phyloP scores from a whole-genome alignment of 1,284 basidiomycete genomes.

The Afroboletus lepidellus region DNA sequence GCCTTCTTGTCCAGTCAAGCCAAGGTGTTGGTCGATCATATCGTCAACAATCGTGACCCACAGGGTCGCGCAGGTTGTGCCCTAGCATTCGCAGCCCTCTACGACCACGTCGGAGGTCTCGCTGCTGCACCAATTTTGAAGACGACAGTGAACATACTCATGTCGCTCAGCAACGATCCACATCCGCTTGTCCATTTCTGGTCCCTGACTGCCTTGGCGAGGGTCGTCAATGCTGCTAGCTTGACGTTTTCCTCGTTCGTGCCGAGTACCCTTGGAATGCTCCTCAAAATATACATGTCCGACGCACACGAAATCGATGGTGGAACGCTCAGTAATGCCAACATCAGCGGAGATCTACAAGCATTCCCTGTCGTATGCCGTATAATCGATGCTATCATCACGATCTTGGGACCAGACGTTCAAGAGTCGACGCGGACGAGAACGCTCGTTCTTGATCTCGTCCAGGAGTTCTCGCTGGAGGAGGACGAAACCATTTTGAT shows the following conservation, averaged over 20 bases:
- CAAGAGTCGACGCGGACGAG: constrained; percentile 85
- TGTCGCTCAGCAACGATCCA: constrained; percentile 94
- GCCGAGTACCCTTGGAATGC: constrained; percentile 84
- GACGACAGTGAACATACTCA: constrained; percentile 93
- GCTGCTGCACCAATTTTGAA: constrained; percentile 93
- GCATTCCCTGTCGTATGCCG: constrained; percentile 90
- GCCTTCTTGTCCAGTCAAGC: constrained; percentile 86
- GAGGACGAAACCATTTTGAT: constrained; percentile 87
- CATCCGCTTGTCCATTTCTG: constrained; percentile 97
- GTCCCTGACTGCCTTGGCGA: constrained; percentile 82
- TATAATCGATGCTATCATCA: constrained; percentile 91
- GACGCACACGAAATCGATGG: constrained; percentile 96
- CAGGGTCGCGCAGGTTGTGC: constrained; percentile 93
- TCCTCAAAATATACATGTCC: constrained; percentile 87
- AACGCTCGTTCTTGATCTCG: constrained; percentile 79
- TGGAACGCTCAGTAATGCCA: constrained; percentile 80
- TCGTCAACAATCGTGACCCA: constrained; percentile 96
- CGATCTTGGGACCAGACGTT: constrained; percentile 93
- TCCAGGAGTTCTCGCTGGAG: constrained; percentile 84
- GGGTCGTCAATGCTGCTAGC: constrained; percentile 91
- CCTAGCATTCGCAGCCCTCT: constrained; percentile 91
- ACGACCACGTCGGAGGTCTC: constrained; percentile 89
- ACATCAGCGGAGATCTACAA: constrained; percentile 87
- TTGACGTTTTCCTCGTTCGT: constrained; percentile 91
- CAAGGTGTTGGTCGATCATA: constrained; percentile 91